A percentile compares a stretch with the other conserved stretches of the same genome.
Evolutionary conservation across 768 basidiomycete genomes (phyloP).

Genomic region (Tulasnella sp.): DNA sequence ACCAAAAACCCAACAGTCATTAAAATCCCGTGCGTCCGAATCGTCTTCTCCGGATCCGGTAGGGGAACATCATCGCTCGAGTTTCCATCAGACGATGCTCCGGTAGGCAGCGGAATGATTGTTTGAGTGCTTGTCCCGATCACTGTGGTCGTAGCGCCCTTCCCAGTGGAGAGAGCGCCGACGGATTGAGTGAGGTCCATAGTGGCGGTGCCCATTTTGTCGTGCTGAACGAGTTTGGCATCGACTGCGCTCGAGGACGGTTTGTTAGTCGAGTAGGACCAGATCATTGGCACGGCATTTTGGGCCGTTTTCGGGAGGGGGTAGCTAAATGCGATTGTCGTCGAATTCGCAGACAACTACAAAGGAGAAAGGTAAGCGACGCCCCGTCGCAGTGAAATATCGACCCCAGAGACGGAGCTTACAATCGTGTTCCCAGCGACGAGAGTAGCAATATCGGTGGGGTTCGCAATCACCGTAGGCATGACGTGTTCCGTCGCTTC

Average conservation of each 20-base stretch:
- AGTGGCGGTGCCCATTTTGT: slow-evolving; percentile 35
- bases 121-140: slow-evolving; percentile 10
- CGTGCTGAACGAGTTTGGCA: slow-evolving; percentile 40
- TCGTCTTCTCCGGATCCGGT: slow-evolving; percentile 31
- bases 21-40: slow-evolving; percentile 45
- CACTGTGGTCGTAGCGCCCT: neutral
- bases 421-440: slow-evolving; percentile 36
- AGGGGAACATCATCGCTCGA: slow-evolving; percentile 19
- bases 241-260: slow-evolving; percentile 41
- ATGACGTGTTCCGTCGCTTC: slow-evolving; percentile 43
- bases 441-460: slow-evolving; percentile 45
- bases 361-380: neutral
- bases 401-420: slow-evolving; percentile 24
- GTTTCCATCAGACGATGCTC: neutral
- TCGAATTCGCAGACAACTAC: neutral
- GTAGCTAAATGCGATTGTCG: slow-evolving; percentile 18
- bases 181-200: slow-evolving; percentile 44
- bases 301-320: slow-evolving; percentile 24
- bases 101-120: neutral
- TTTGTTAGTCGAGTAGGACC: slow-evolving; percentile 45
- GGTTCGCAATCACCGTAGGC: slow-evolving; percentile 49
- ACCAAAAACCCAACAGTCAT: slow-evolving; percentile 48
- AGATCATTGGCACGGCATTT: slow-evolving; percentile 41
- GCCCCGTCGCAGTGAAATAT: slow-evolving; percentile 33
- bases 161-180: slow-evolving; percentile 15